Percentiles rank a stretch among this genome's conserved stretches.
These are phyloP conservation scores for Aspergillus aculeatus DNA, from an alignment of 2,329 filamentous ascomycete species.

Conservation along the genomic window DNA sequence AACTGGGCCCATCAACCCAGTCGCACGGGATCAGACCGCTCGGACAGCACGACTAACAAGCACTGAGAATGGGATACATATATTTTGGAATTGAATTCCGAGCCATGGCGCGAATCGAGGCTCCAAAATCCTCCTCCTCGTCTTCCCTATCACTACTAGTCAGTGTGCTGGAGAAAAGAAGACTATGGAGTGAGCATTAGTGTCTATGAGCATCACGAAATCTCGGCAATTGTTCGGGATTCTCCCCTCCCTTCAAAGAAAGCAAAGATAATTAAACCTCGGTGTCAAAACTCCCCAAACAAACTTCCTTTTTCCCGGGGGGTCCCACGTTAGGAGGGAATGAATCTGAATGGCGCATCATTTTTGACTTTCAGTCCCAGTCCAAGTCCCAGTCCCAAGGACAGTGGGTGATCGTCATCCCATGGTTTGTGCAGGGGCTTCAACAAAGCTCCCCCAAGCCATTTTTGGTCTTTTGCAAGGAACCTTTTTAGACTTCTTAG, in stretches of 20 bases:
- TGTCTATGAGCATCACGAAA: not conserved
- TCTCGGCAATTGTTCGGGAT: not conserved
- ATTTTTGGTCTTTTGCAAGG: no score
- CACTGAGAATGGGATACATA: not conserved
- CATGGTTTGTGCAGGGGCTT: conserved; percentile 5
- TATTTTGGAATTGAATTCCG: not conserved
- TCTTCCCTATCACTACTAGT: no score
- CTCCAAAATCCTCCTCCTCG: no score
- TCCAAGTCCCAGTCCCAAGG: not conserved
- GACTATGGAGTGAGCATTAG: no score
- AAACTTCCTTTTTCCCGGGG: not conserved
- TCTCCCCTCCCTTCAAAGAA: not conserved
- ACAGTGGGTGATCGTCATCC: conserved; percentile 7
- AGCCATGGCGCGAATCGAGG: not conserved
- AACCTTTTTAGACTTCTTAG: not conserved
- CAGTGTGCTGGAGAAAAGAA: no score
- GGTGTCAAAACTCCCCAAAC: not conserved
- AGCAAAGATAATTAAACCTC: not conserved
- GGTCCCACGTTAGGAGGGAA: not conserved
- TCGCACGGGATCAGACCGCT: not conserved
- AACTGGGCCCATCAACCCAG: not conserved
- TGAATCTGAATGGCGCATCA: no score
- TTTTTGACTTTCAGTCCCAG: not conserved
- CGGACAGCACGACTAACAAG: not conserved
- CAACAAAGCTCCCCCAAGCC: not conserved